Base-by-base conservation (phyloP, 495 filamentous ascomycete species). In the Coniosporium apollinis region DNA sequence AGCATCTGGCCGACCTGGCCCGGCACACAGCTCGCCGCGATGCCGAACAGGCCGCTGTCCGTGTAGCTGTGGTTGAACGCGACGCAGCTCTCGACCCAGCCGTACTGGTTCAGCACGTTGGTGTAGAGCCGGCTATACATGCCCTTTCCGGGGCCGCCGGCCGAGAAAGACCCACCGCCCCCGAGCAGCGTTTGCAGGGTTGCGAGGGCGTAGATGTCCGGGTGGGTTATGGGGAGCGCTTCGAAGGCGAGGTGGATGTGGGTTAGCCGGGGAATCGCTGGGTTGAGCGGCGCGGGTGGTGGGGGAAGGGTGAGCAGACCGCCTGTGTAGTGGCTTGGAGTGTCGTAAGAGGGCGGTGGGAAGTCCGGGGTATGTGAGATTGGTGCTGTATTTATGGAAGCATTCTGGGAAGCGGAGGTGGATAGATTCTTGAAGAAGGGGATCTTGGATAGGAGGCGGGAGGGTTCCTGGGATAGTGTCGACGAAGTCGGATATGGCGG, bases 71-170 rank as follows among this genome's bases (percentile, higher is more conserved):
- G 84, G 60, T 96, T 96, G 68, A 96, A 94, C 19, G 87, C 76
- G 26, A 93, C 70, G 54, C 86, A 94, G 42, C 72, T 83, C 57
- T 97, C 89, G 8, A 97, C 81, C 85, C 85, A 96, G 33, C 78
- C 82, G 60, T 93, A 70, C 56, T 94, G 89, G 63, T 97, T 97
- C 31, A 97, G 72, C 7, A 94, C 86, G 56, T 94, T 91, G 39
- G 84, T 96, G 64, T 93, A 97, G 19, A 96, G 70, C 4, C 91
- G 79, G 13, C 81, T 87, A 62, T 94, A 96, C 89, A 97, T 96
- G 41, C 89, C 89, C 62, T 99, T 99, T 31, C 89, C 89, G 14
- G 89, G 89, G 2, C 89, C 89, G 44, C 89, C 89, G 26, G 89
- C 89, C n/a, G 78, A 85, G 62, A 99, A 99, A 37, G 84, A 93